Percentiles rank a stretch among this genome's conserved stretches.
phyloP scores from a whole-genome alignment of 2,329 filamentous ascomycete genomes.

The Aspergillus fischeri region DNA sequence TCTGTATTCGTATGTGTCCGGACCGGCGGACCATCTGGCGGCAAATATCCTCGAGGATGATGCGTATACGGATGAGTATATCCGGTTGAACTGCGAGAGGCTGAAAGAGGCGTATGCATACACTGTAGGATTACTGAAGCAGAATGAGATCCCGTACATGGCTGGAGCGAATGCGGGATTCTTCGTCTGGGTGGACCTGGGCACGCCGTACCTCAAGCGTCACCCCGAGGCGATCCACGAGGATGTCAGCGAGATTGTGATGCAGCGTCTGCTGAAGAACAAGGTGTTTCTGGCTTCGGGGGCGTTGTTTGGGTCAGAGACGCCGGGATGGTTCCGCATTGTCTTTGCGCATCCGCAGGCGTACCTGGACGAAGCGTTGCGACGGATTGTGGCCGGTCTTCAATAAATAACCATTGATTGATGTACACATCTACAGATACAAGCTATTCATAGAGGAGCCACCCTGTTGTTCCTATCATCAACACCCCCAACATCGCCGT shows the following conservation, averaged over 20 bases:
- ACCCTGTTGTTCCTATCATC: constrained; percentile 33
- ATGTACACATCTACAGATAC: not conserved
- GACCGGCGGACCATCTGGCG: constrained; percentile 36
- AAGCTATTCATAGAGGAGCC: constrained; percentile 32
- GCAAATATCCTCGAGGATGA: constrained; percentile 45
- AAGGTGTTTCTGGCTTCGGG: constrained; percentile 37
- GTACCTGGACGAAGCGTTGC: constrained; percentile 30
- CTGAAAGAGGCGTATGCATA: constrained; percentile 41
- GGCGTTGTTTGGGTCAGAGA: constrained; percentile 34
- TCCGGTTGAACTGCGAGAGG: constrained; percentile 40
- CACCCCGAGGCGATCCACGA: constrained; percentile 11
- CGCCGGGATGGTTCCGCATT: constrained; percentile 42
- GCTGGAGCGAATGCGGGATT: constrained; percentile 53
- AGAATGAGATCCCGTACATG: constrained; percentile 45
- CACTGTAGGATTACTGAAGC: constrained; percentile 34
- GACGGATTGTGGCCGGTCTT: constrained; percentile 23
- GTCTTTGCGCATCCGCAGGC: constrained; percentile 34
- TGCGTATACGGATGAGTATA: constrained; percentile 43
- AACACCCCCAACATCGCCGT: constrained; percentile 35
- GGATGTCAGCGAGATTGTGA: constrained; percentile 22
- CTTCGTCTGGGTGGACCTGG: constrained; percentile 54
- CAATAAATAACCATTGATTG: not conserved
- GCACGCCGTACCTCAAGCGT: constrained; percentile 24
- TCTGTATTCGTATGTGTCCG: constrained; percentile 48
- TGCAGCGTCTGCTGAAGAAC: constrained; percentile 33